Conservation (phyloP, 2,329 filamentous ascomycete species). For the Fusarium sambucinum region DNA sequence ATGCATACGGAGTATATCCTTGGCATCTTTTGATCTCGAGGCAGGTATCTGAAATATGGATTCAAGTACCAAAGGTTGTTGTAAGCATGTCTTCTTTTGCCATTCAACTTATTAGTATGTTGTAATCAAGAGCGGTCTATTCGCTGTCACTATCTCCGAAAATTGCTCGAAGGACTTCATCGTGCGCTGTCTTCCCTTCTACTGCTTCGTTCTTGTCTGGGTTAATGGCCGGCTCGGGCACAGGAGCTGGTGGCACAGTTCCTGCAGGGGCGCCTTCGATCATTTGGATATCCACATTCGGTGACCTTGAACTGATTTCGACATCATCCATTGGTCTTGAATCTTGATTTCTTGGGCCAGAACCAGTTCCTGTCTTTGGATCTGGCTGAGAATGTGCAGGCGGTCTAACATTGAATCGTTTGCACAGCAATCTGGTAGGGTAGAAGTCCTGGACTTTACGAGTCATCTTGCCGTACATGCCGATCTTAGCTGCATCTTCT, state of each 20-base stretch:
- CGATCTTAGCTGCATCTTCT: conserved; percentile 86
- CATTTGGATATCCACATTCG: conserved; percentile 21
- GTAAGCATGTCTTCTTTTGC: neutral
- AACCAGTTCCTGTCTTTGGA: conserved; percentile 50
- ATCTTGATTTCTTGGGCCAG: conserved; percentile 27
- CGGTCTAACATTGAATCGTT: conserved; percentile 88
- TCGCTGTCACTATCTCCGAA: conserved; percentile 90
- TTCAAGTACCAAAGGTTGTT: neutral
- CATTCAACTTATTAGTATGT: neutral
- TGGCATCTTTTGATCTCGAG: neutral
- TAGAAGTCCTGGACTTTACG: conserved; percentile 78
- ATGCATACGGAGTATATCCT: neutral
- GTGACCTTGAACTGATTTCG: conserved; percentile 8
- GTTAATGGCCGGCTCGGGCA: conserved; percentile 61
- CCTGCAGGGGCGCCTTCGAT: conserved; percentile 28
- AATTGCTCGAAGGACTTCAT: conserved; percentile 89
- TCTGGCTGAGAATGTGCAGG: conserved; percentile 75
- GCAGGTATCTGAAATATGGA: neutral
- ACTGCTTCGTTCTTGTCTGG: conserved; percentile 76
- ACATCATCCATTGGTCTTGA: conserved; percentile 31
- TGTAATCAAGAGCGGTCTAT: conserved; percentile 29
- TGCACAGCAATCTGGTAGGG: conserved; percentile 88
- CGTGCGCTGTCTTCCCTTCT: conserved; percentile 78
- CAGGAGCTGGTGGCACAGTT: conserved; percentile 7
- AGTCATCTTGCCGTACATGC: conserved; percentile 94